Evolutionary conservation across 2,329 filamentous ascomycete genomes (phyloP).

Genomic region (Verticillium nubilum): DNA sequence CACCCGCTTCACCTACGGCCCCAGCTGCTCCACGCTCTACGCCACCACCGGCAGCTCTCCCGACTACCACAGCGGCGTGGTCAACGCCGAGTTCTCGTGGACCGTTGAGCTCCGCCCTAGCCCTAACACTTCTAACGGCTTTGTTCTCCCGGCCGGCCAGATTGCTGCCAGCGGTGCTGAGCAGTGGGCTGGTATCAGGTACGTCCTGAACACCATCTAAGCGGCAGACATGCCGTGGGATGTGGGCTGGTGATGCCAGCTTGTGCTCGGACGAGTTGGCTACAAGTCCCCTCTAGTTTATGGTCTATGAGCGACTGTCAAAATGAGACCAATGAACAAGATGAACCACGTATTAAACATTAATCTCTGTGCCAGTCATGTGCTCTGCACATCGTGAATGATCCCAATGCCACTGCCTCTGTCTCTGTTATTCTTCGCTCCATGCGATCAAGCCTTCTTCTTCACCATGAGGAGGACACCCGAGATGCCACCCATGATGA

Average conservation of each 20-base stretch:
- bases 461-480: conserved; percentile 24
- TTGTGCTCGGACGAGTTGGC: background rate
- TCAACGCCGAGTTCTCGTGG: conserved; percentile 28
- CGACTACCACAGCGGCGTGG: conserved; percentile 20
- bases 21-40: conserved; percentile 31
- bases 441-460: conserved; percentile 13
- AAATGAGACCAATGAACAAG: background rate
- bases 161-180: conserved; percentile 29
- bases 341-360: background rate
- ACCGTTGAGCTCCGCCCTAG: conserved; percentile 30
- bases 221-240: background rate
- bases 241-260: background rate
- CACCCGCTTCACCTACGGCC: conserved; percentile 29
- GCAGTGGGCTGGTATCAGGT: conserved; percentile 29
- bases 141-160: conserved; percentile 29
- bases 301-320: background rate
- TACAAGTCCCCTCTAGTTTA: background rate
- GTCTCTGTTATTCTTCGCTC: background rate
- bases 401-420: background rate
- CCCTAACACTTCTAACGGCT: conserved; percentile 25
- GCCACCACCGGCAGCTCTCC: conserved; percentile 23
- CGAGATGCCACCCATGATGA: conserved; percentile 14
- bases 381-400: background rate
- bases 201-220: conserved; percentile 16
- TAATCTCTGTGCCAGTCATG: background rate